Base-by-base conservation (phyloP, 1,284 basidiomycete genomes). In the Fomes fomentarius region DNA sequence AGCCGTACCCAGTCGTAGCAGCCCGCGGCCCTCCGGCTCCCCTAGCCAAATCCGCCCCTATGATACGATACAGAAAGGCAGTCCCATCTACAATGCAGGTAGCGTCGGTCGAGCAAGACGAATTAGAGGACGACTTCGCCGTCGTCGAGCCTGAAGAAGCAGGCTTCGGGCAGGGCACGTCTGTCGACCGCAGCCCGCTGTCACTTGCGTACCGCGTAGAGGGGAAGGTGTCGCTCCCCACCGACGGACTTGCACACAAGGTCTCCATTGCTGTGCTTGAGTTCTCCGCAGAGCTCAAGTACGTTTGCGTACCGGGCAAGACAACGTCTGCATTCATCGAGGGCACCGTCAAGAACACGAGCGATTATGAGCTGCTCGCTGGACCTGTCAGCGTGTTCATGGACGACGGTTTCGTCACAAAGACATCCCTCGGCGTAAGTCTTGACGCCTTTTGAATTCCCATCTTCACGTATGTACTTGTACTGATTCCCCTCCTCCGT, bases 281-380 rank as follows among this genome's bases (percentile, higher is more conserved):
- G 1, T 80, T 85, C 57, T 71, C 79, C 15, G 70, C 76, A 1
- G 70, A 71, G 25, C 69, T 83, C 35, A 72, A 75, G 28, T 76
- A 81, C 61, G 73, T 83, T 15, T 69, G 74, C 5, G 74, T 81
- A 33, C 83, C 83, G 12, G 72, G 77, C 37, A 65, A 75, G 26
- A 74, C 75, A 31, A 71, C 78, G 1, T 68, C 71, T 24, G 77
- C 78, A 3, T 83, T 50, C 40, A 52, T 58, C 25, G 54, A 80
- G 77, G 79, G 77, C 54, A 63, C 71, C 48, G 74, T 82, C 38
- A 76, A 76, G 63, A 83, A 83, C 58, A 78, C 71, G 31, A 81
- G 78, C 65, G 77, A 81, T 41, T 79, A 80, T 58, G 69, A 75
- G 33, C 66, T 83, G 41, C 72, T 83, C 12, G 71, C 79, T 15